These are phyloP conservation scores for Cyclospora cayetanensis DNA, from an alignment of 169 alveolate species.

Conservation along the genomic window DNA sequence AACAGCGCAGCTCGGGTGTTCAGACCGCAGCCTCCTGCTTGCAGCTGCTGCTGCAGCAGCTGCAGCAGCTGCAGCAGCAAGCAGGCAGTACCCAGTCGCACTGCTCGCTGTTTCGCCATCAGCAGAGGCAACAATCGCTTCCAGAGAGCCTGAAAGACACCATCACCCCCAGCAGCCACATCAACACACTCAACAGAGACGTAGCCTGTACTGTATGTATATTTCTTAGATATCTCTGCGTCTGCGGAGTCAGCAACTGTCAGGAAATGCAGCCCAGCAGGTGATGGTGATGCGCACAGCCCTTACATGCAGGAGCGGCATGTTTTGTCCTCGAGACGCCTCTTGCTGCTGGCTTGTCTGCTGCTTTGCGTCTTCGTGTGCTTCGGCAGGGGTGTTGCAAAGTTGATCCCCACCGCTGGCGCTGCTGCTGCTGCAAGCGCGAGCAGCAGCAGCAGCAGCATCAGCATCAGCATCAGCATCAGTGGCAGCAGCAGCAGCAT, in stretches of 20 bases:
- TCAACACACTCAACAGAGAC: background rate
- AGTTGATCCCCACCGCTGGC: no score
- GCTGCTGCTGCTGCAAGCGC: no score
- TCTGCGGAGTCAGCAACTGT: no score
- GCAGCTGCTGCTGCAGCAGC: conserved; percentile 14
- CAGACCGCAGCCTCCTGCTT: background rate
- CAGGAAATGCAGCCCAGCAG: background rate
- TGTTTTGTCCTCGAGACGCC: background rate
- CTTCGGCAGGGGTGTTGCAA: no score
- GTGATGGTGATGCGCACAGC: no score
- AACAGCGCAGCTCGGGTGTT: background rate
- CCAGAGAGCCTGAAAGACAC: conserved; percentile 18
- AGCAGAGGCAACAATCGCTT: conserved; percentile 58
- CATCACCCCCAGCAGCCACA: background rate
- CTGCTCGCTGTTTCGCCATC: conserved; percentile 42
- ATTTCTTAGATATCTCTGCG: no score
- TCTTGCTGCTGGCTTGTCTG: background rate
- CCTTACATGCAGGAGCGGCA: background rate
- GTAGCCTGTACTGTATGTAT: no score
- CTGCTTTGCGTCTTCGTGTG: background rate
- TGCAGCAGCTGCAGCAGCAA: conserved; percentile 61
- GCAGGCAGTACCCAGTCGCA: conserved; percentile 25
- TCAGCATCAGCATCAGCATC: no score
- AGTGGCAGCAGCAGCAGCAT: no score
- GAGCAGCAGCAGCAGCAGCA: no score